A percentile compares a stretch with the other conserved stretches of the same genome.
Conservation (phyloP, 2,329 filamentous ascomycete species). For the Diaporthe eres region DNA sequence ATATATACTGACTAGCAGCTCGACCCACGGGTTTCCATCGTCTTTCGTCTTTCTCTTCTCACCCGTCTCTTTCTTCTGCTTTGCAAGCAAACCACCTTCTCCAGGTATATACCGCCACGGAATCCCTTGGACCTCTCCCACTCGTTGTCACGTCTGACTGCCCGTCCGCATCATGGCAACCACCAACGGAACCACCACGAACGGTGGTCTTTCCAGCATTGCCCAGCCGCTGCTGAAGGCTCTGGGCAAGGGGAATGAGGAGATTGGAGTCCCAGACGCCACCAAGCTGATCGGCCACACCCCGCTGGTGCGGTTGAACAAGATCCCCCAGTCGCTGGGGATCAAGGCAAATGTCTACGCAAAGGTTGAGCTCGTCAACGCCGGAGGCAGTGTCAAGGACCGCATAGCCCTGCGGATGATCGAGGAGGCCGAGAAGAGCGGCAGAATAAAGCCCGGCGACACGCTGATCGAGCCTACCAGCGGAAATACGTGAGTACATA, state of each 20-base stretch:
- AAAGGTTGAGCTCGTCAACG: slow-evolving; percentile 94
- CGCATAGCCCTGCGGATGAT: slow-evolving; percentile 98
- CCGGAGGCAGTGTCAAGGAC: slow-evolving; percentile 94
- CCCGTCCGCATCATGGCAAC: slow-evolving; percentile 36
- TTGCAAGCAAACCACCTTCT: not conserved
- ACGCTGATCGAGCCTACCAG: slow-evolving; percentile 98
- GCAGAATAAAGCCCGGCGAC: slow-evolving; percentile 96
- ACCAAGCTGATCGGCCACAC: slow-evolving; percentile 95
- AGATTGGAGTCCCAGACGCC: slow-evolving; percentile 68
- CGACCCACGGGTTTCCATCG: not conserved
- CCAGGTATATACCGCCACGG: not conserved
- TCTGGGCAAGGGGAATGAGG: slow-evolving; percentile 17
- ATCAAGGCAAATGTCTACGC: slow-evolving; percentile 91
- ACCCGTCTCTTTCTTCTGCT: not conserved
- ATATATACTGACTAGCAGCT: slow-evolving; percentile 29
- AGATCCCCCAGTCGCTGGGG: slow-evolving; percentile 90
- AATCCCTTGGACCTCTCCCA: too few relatives aligned
- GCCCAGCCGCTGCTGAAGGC: slow-evolving; percentile 25
- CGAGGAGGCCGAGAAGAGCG: slow-evolving; percentile 90
- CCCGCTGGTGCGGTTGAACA: slow-evolving; percentile 94
- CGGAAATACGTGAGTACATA: slow-evolving; percentile 81
- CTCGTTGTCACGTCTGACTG: not conserved
- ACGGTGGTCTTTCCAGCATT: slow-evolving; percentile 25
- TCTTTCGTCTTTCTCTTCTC: not conserved
- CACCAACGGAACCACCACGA: slow-evolving; percentile 36